Percentiles rank a stretch among this genome's conserved stretches.
Evolutionary conservation across 1,284 basidiomycete genomes (phyloP).

Genomic region (Butyriboletus appendiculatus): DNA sequence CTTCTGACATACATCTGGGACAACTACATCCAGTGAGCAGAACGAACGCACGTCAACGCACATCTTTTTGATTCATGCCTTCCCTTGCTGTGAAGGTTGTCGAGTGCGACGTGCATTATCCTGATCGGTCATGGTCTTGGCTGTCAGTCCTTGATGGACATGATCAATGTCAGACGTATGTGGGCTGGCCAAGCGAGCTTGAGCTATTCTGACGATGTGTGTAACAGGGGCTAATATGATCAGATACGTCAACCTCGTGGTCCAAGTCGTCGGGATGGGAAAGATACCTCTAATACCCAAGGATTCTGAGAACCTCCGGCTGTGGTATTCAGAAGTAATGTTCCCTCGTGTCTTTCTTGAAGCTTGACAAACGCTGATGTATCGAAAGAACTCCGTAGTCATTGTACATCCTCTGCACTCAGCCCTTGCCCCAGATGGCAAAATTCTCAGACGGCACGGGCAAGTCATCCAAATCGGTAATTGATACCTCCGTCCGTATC

Average conservation of each 20-base stretch:
- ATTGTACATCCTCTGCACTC: conserved; percentile 60
- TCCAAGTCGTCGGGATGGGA: conserved; percentile 76
- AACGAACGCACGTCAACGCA: neutral
- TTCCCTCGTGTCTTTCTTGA: neutral
- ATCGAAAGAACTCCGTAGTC: conserved; percentile 62
- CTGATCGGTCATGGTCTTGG: conserved; percentile 89
- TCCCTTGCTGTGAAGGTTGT: conserved; percentile 50
- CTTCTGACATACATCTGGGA: conserved; percentile 91
- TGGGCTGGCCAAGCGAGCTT: conserved; percentile 9
- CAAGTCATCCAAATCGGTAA: conserved; percentile 58
- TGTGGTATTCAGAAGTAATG: conserved; percentile 66
- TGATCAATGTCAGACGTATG: conserved; percentile 72
- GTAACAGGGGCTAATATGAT: conserved; percentile 51
- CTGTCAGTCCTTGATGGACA: conserved; percentile 70
- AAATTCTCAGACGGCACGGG: conserved; percentile 60
- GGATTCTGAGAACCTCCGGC: conserved; percentile 49
- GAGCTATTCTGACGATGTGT: neutral
- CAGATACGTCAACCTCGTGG: conserved; percentile 63
- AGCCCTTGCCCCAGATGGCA: conserved; percentile 49
- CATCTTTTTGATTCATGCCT: neutral
- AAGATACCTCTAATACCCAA: conserved; percentile 56
- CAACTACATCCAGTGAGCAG: conserved; percentile 82
- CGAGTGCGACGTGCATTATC: conserved; percentile 69
- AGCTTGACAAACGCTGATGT: neutral
- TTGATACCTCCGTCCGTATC: neutral